Conservation (phyloP, 805 yeast species). For the Helenozyma rhizophorensis region DNA sequence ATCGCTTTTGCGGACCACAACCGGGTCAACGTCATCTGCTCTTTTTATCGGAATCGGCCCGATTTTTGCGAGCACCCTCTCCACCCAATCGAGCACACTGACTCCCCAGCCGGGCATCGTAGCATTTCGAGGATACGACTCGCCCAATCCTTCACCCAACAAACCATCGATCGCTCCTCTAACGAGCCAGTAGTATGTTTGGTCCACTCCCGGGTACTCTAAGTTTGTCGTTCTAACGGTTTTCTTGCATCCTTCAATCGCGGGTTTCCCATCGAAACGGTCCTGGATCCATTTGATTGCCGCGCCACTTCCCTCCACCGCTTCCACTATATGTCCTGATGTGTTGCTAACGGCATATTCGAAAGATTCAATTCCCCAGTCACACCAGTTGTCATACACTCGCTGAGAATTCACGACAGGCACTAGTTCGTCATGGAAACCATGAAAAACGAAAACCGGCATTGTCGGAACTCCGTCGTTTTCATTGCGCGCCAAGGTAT, state of each 20-base stretch:
- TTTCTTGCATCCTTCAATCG: conserved; percentile 8
- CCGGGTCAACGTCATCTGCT: too few relatives aligned
- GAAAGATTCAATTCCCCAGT: conserved; percentile 22
- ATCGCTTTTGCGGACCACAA: too few relatives aligned
- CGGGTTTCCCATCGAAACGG: conserved; percentile 7
- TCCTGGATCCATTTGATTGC: conserved; percentile 10
- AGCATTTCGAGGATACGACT: background rate
- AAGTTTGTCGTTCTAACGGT: conserved; percentile 10
- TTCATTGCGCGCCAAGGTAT: conserved; percentile 2
- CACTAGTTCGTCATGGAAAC: conserved; percentile 19
- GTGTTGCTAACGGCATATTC: conserved; percentile 23
- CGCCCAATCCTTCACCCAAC: conserved; percentile 3
- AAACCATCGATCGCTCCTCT: background rate
- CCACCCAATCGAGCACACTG: background rate
- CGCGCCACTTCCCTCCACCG: conserved; percentile 9
- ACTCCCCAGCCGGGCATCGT: conserved; percentile 1
- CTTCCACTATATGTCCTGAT: conserved; percentile 25
- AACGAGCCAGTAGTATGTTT: conserved; percentile 3
- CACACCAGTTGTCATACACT: conserved; percentile 26
- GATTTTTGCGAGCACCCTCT: conserved; percentile 1
- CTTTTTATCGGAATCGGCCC: conserved; percentile 1
- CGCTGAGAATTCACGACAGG: conserved; percentile 16
- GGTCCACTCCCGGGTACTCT: conserved; percentile 11
- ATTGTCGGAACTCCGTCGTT: conserved; percentile 16
- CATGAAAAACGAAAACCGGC: conserved; percentile 24